Evolutionary conservation across 768 basidiomycete species (phyloP).

Genomic region (Podaxis mareebaensis): DNA sequence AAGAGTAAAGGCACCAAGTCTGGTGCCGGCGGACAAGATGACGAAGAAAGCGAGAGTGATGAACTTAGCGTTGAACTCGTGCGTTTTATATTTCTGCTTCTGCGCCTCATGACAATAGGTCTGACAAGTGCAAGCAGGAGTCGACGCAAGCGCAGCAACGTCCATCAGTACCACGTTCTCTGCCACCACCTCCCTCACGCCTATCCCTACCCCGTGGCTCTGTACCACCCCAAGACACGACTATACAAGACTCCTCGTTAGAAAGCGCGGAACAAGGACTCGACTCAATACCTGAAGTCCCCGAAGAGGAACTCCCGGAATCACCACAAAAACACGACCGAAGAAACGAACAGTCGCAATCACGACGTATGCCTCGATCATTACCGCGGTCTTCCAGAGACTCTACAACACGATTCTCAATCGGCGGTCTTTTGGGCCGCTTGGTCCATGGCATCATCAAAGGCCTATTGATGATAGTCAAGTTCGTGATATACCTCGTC

Average conservation of each 20-base stretch:
- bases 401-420: conserved; percentile 30
- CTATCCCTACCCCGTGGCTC: conserved; percentile 44
- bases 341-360: conserved; percentile 24
- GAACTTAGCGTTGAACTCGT: conserved; percentile 41
- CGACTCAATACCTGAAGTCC: conserved; percentile 62
- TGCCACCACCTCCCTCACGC: conserved; percentile 33
- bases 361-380: conserved; percentile 33
- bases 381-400: conserved; percentile 19
- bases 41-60: conserved; percentile 50
- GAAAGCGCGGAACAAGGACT: conserved; percentile 53
- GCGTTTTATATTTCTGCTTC: conserved; percentile 17
- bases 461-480: conserved; percentile 23
- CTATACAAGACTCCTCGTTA: conserved; percentile 36
- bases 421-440: conserved; percentile 45
- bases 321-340: conserved; percentile 23
- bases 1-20: conserved; percentile 45
- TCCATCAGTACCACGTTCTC: conserved; percentile 25
- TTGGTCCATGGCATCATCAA: conserved; percentile 34
- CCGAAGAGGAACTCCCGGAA: conserved; percentile 45
- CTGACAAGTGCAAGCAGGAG: conserved; percentile 4
- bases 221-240: conserved; percentile 38
- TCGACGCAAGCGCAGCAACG: conserved; percentile 10
- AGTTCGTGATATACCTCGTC: conserved; percentile 31
- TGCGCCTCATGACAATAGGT: neutral
- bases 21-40: conserved; percentile 44